These are phyloP conservation scores for Solanum sparsipilum DNA, from an alignment of 257 asterid genomes.

Conservation along the genomic window DNA sequence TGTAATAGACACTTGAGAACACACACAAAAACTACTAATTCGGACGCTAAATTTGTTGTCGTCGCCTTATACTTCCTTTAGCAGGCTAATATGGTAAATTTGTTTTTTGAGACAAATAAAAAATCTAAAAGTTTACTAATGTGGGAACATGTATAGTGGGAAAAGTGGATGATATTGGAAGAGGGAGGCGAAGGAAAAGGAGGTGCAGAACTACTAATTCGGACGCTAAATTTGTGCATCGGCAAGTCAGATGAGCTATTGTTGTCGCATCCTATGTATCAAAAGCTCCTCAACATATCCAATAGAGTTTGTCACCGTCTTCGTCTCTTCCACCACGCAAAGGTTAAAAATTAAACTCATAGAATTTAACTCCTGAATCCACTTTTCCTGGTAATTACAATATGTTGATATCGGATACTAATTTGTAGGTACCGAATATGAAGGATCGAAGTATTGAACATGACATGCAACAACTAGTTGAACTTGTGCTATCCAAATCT, in stretches of 20 bases:
- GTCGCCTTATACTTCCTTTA: neutral
- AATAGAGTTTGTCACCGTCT: conserved; percentile 26
- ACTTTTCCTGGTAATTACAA: neutral
- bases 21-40: neutral
- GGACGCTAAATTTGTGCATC: conserved; percentile 25
- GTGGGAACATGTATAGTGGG: conserved; percentile 36
- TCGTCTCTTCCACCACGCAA: conserved; percentile 13
- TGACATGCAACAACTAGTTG: conserved; percentile 44
- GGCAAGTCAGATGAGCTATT: neutral
- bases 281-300: conserved; percentile 28
- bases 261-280: conserved; percentile 31
- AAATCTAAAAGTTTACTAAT: neutral
- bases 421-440: neutral
- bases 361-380: neutral
- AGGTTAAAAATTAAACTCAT: conserved; percentile 16
- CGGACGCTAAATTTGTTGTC: no score
- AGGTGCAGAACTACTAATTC: conserved; percentile 43
- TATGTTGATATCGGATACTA: neutral
- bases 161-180: conserved; percentile 35
- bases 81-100: neutral
- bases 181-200: conserved; percentile 5
- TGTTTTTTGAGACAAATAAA: neutral
- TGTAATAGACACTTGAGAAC: neutral
- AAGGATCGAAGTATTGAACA: conserved; percentile 2
- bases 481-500: conserved; percentile 28